Evolutionary conservation across 805 yeast genomes (phyloP).

Genomic region (Ogataea nitratoaversa): DNA sequence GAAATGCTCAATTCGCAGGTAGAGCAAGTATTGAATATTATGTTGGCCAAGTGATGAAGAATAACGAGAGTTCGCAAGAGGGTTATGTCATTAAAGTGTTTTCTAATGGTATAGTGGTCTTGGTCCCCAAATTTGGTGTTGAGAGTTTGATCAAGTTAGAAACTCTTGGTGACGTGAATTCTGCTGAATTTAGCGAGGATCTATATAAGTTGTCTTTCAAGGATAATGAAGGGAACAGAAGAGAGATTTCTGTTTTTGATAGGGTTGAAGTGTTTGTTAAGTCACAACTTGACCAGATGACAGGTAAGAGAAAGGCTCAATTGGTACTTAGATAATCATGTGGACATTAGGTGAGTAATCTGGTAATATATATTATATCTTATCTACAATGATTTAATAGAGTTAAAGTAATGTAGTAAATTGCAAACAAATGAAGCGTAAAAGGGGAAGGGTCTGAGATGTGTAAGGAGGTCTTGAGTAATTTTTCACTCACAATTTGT

Average conservation of each 20-base stretch:
- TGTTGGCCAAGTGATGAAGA: slow-evolving; percentile 96
- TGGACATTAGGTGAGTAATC: no score
- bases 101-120: slow-evolving; percentile 88
- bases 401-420: no score
- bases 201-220: slow-evolving; percentile 62
- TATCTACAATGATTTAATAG: no score
- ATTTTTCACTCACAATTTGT: no score
- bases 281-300: slow-evolving; percentile 76
- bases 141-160: slow-evolving; percentile 88
- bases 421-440: no score
- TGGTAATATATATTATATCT: no score
- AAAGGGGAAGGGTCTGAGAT: no score
- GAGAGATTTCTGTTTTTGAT: slow-evolving; percentile 65
- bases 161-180: slow-evolving; percentile 59
- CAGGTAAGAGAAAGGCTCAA: slow-evolving; percentile 91
- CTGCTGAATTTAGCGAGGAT: slow-evolving; percentile 73
- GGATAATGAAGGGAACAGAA: slow-evolving; percentile 34
- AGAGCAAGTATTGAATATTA: slow-evolving; percentile 96
- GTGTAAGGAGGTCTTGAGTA: no score
- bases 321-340: slow-evolving; percentile 46
- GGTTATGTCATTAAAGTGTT: slow-evolving; percentile 92
- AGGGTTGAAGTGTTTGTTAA: slow-evolving; percentile 78
- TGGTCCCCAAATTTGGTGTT: slow-evolving; percentile 94
- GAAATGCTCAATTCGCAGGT: slow-evolving; percentile 99
- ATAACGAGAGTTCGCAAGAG: slow-evolving; percentile 71